These are phyloP conservation scores for Dactylellina cionopaga DNA, from an alignment of 2,329 filamentous ascomycete genomes.

Conservation along the genomic window DNA sequence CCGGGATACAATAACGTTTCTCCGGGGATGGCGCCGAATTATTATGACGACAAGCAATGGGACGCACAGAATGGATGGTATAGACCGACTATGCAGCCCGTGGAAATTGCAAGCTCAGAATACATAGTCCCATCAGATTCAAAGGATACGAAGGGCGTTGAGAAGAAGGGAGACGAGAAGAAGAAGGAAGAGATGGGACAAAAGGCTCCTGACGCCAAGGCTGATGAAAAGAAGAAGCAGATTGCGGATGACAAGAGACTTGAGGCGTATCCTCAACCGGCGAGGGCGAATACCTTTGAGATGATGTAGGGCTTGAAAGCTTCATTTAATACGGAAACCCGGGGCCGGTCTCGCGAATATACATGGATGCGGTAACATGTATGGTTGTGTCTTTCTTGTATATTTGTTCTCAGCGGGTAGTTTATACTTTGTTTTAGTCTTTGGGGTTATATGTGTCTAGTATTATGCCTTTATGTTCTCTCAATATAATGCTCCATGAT, in stretches of 20 bases:
- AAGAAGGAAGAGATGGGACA: constrained; percentile 18
- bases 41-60: constrained; percentile 31
- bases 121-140: neutral
- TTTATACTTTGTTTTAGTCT: no score
- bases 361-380: no score
- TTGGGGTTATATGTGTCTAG: no score
- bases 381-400: neutral
- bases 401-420: constrained; percentile 13
- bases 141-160: constrained; percentile 1
- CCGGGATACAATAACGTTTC: neutral
- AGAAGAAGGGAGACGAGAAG: neutral
- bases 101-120: constrained; percentile 40
- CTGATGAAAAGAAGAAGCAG: neutral
- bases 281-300: constrained; percentile 21
- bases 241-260: neutral
- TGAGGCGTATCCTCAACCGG: constrained; percentile 22
- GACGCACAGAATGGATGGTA: constrained; percentile 37
- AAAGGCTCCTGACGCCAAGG: neutral
- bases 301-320: constrained; percentile 18
- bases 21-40: constrained; percentile 3
- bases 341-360: constrained; percentile 5
- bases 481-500: no score
- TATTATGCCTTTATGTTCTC: neutral
- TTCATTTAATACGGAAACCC: no score
- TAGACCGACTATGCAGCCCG: constrained; percentile 9